Evolutionary conservation across 2,329 filamentous ascomycete genomes (phyloP).

Genomic region (Colletotrichum lentis): DNA sequence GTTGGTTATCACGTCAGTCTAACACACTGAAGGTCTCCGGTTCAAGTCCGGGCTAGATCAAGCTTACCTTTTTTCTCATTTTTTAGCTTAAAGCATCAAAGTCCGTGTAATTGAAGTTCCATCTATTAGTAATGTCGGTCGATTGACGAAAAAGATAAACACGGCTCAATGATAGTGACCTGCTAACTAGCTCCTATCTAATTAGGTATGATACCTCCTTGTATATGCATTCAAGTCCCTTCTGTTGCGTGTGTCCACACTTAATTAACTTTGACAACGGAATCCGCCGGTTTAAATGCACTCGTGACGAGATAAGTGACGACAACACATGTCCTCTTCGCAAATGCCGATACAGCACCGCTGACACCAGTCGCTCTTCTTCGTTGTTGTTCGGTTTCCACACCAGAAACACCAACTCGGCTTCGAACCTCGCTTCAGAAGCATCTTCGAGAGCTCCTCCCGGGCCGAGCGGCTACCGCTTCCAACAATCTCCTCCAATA

Average conservation of each 20-base stretch:
- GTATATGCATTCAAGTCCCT: not conserved
- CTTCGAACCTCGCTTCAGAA: slow-evolving; percentile 1
- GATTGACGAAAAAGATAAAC: no score
- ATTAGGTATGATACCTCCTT: fast-evolving
- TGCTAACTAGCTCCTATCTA: no score
- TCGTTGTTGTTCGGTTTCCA: slow-evolving; percentile 15
- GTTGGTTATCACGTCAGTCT: slow-evolving; percentile 61
- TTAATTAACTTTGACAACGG: not conserved
- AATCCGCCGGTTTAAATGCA: not conserved
- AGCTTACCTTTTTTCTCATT: not conserved
- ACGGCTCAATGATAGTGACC: no score
- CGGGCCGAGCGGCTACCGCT: slow-evolving; percentile 11
- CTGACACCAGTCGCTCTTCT: slow-evolving; percentile 28
- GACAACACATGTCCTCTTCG: slow-evolving; percentile 12
- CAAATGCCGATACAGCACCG: slow-evolving; percentile 32
- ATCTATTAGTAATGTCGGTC: no score
- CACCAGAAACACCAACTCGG: slow-evolving; percentile 37
- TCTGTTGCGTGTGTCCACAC: not conserved
- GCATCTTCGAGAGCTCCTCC: slow-evolving; percentile 11
- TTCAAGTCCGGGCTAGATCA: slow-evolving; percentile 35
- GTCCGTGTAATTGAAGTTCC: no score
- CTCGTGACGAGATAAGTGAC: not conserved
- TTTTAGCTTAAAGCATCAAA: not conserved
- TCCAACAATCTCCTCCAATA: slow-evolving; percentile 18
- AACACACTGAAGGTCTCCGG: slow-evolving; percentile 49